A percentile compares a stretch with the other conserved stretches of the same genome.
phyloP scores from a whole-genome alignment of 139 green algal genomes.

The Tetraselmis chui region DNA sequence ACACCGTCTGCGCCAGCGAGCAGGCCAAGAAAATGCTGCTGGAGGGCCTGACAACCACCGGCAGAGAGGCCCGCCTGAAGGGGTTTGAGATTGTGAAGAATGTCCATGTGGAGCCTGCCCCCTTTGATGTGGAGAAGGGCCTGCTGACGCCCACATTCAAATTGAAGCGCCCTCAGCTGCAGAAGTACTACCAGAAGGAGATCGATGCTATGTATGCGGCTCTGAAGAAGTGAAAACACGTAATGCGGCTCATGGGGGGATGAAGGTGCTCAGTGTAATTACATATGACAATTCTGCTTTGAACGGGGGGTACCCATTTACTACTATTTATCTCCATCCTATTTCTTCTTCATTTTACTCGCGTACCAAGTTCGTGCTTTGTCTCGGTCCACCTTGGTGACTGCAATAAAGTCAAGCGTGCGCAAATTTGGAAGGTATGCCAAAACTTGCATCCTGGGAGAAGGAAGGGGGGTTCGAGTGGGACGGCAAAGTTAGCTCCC shows the following conservation, averaged over 20 bases:
- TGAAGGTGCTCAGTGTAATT: too few relatives aligned
- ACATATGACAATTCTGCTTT: too few relatives aligned
- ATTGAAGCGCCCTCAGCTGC: conserved; percentile 55
- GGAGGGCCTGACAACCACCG: conserved; percentile 41
- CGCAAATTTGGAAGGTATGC: neutral
- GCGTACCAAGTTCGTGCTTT: neutral
- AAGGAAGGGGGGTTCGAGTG: too few relatives aligned
- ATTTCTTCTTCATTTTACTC: neutral
- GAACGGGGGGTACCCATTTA: too few relatives aligned
- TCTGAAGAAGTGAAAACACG: conserved; percentile 24
- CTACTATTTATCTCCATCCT: neutral
- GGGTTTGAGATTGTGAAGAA: conserved; percentile 74
- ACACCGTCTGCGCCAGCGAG: conserved; percentile 26
- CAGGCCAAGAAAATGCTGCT: conserved; percentile 34
- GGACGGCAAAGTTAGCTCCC: too few relatives aligned
- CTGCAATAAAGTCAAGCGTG: conserved; percentile 1
- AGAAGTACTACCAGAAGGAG: conserved; percentile 32
- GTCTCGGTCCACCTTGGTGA: conserved; percentile 8
- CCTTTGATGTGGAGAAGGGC: conserved; percentile 67
- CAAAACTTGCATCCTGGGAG: neutral
- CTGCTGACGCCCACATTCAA: conserved; percentile 53
- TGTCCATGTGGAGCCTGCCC: conserved; percentile 52
- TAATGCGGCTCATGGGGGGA: too few relatives aligned
- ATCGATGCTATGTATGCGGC: conserved; percentile 45
- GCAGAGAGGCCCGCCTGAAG: conserved; percentile 82